phyloP scores from a whole-genome alignment of 2,329 filamentous ascomycete species.

The Trichoderma gracile region DNA sequence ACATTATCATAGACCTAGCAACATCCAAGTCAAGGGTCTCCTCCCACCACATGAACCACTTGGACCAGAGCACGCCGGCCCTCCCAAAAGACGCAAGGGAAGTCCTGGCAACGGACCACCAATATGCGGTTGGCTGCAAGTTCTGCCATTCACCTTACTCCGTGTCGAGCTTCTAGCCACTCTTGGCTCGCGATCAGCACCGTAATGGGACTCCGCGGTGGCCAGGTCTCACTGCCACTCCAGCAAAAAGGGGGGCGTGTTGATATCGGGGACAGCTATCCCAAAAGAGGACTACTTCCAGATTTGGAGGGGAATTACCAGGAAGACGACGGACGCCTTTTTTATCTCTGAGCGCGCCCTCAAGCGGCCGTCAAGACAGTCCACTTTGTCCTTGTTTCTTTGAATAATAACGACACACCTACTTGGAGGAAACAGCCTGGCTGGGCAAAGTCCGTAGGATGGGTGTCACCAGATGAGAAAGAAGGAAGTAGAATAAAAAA shows the following conservation, averaged over 20 bases:
- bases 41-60: neutral
- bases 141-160: too few relatives aligned
- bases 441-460: neutral
- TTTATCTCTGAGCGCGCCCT: neutral
- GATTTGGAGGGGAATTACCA: neutral
- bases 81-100: neutral
- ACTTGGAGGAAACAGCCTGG: neutral
- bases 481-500: neutral
- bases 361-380: conserved; percentile 2
- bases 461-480: neutral
- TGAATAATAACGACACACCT: neutral
- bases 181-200: neutral
- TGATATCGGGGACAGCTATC: neutral
- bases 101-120: too few relatives aligned
- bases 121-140: too few relatives aligned
- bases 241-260: neutral
- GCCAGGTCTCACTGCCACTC: neutral
- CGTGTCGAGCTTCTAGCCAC: neutral
- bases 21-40: neutral
- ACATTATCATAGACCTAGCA: neutral
- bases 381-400: neutral
- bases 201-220: neutral
- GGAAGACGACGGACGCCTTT: neutral
- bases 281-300: neutral
- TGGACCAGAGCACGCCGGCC: neutral